Evolutionary conservation across 78 protist genomes (phyloP).

Genomic region (Dictyostelium capitatum): DNA sequence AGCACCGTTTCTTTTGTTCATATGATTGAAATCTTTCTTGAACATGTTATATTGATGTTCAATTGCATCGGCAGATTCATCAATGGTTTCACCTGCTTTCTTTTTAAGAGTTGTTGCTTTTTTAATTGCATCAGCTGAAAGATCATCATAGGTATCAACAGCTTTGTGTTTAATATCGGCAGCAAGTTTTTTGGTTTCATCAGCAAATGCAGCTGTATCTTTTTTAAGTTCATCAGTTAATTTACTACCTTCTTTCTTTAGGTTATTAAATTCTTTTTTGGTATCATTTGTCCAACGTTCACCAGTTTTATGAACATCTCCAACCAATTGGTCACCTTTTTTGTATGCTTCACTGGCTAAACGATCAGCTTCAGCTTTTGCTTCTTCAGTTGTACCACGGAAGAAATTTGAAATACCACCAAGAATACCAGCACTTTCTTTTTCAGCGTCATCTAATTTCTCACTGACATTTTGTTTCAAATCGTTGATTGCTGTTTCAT

Average conservation of each 20-base stretch:
- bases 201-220: background rate
- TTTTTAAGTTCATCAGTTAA: background rate
- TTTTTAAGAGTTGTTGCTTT: background rate
- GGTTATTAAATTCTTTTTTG: background rate
- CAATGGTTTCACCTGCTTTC: slow-evolving; percentile 9
- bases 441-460: background rate
- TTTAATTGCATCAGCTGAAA: background rate
- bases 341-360: background rate
- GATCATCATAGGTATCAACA: background rate
- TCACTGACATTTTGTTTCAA: background rate
- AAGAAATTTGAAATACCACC: slow-evolving; percentile 28
- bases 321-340: slow-evolving; percentile 7
- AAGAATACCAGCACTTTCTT: background rate
- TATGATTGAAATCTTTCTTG: background rate
- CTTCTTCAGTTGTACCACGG: slow-evolving; percentile 15
- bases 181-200: background rate
- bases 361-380: slow-evolving; percentile 21
- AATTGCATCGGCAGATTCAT: slow-evolving; percentile 36
- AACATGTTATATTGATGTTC: background rate
- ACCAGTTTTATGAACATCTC: background rate
- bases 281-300: background rate
- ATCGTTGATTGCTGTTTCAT: background rate
- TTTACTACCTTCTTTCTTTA: background rate
- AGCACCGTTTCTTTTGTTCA: slow-evolving; percentile 43
- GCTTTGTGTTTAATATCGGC: background rate